phyloP scores from a whole-genome alignment of 2,329 filamentous ascomycete species.

The Fusarium poae region DNA sequence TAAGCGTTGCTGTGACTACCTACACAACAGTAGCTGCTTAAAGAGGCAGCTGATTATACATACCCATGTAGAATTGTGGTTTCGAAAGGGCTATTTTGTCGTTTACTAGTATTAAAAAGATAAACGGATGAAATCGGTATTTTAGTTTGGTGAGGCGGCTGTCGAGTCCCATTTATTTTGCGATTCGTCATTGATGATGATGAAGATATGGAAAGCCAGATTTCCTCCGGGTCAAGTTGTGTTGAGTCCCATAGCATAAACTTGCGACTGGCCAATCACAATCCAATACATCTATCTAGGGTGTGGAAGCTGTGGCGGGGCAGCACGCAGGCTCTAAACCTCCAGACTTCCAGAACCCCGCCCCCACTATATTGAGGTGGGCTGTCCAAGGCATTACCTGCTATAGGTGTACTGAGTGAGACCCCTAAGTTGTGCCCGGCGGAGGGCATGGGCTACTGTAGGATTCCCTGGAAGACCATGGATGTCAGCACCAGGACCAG shows the following conservation, averaged over 20 bases:
- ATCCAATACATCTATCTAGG: neutral
- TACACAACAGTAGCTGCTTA: slow-evolving; percentile 8
- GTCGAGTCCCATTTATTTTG: neutral
- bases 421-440: slow-evolving; percentile 8
- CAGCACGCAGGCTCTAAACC: slow-evolving; percentile 9
- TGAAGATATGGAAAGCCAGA: slow-evolving; percentile 17
- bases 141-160: neutral
- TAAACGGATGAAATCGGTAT: neutral
- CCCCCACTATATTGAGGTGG: slow-evolving; percentile 34
- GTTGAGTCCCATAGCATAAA: neutral
- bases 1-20: slow-evolving; percentile 17
- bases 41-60: slow-evolving; percentile 34
- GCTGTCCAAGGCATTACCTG: slow-evolving; percentile 8
- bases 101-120: neutral
- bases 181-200: slow-evolving; percentile 12
- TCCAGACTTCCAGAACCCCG: slow-evolving; percentile 24
- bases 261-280: neutral
- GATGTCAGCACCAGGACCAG: no score
- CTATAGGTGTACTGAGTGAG: slow-evolving; percentile 1
- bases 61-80: neutral
- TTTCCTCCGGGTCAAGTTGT: slow-evolving; percentile 16
- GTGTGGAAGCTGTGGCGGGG: slow-evolving; percentile 14
- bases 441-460: slow-evolving; percentile 4
- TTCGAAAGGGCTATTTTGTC: neutral
- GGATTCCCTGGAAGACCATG: neutral